Percentiles rank a stretch among this genome's conserved stretches.
Evolutionary conservation across 177 flowering plant species (phyloP).

Genomic region (Vitis hybrid): DNA sequence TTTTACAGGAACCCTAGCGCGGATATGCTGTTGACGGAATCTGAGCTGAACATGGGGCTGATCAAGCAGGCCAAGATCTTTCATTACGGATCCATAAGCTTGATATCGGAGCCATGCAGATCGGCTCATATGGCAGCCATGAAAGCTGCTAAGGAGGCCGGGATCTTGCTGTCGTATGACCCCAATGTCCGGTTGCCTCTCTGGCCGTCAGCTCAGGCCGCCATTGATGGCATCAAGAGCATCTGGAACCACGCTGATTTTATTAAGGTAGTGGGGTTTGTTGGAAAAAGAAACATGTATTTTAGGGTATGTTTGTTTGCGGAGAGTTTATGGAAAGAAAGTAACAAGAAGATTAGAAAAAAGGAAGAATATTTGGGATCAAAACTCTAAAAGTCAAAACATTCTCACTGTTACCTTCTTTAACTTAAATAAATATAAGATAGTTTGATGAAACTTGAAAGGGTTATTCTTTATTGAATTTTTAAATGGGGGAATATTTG

Average conservation of each 20-base stretch:
- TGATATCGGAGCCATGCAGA: conserved; percentile 75
- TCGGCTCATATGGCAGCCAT: conserved; percentile 85
- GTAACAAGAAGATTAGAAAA: too few species aligned
- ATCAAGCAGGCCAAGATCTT: conserved; percentile 65
- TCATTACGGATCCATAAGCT: conserved; percentile 82
- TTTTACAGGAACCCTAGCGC: conserved; percentile 87
- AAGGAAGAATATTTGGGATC: too few species aligned
- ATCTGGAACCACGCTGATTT: conserved; percentile 77
- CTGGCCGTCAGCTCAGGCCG: conserved; percentile 74
- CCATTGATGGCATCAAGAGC: conserved; percentile 59
- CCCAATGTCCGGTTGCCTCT: conserved; percentile 71
- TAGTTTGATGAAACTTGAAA: too few species aligned
- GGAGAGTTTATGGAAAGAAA: too few species aligned
- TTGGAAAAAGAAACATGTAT: too few species aligned
- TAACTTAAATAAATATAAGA: too few species aligned
- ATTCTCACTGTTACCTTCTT: too few species aligned
- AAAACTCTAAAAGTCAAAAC: too few species aligned
- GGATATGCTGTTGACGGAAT: conserved; percentile 71
- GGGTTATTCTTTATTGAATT: too few species aligned
- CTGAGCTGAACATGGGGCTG: conserved; percentile 57
- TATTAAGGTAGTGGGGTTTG: conserved; percentile 48
- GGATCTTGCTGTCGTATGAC: conserved; percentile 70
- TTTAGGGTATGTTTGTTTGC: too few species aligned
- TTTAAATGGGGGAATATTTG: too few species aligned
- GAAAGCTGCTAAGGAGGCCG: conserved; percentile 71